Evolutionary conservation across 306 rosid genomes (phyloP), one percentile per base, ranked within the genome.

Genomic region (Neltuma alba): DNA sequence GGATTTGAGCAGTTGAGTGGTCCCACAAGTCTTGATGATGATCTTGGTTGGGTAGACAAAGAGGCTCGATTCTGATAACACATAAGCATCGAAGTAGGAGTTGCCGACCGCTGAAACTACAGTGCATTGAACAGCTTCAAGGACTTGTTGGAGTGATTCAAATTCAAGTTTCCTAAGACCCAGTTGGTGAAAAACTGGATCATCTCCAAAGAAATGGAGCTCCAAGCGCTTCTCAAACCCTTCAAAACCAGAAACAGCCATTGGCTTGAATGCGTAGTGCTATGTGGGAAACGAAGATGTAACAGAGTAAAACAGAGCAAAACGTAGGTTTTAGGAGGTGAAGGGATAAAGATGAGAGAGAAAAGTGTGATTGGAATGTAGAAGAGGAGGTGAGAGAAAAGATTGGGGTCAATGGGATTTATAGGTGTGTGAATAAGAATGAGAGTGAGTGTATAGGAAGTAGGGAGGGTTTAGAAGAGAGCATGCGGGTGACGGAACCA

Each of bases 401-500:
- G 89, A 86, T 77, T 86, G 91, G 86, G 80, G 63, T 86, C 31
- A 84, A 82, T 81, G 1, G 60, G 74, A 90, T 90, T 91, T 93
- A 93, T 93, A 93, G 94, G 91, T 86, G 91, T 76, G 85, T 72
- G 84, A 65, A 69, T 37, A 60, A 31, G 72, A 50, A 70, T 63
- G 78, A 30, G 85, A 76, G 85, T 33, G 80, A 54, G 76, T 48
- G 70, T 41, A 76, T 45, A 60, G 37, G 73, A 69, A 41, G 77
- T 57, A 83, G 87, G 63, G 88, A 74, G 75, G 83, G 74, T 79
- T 67, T 74, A 52, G 82, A 83, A 79, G 82, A 82, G 91, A 89
- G 98, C 98, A 95, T 90, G 98, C 96, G 94, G 94, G 91, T 90
- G 89, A 90, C 89, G 94, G 97, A 92, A 90, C 97, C 98, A 90